Base-by-base conservation (phyloP, 805 yeast species). In the Metschnikowia anglica region DNA sequence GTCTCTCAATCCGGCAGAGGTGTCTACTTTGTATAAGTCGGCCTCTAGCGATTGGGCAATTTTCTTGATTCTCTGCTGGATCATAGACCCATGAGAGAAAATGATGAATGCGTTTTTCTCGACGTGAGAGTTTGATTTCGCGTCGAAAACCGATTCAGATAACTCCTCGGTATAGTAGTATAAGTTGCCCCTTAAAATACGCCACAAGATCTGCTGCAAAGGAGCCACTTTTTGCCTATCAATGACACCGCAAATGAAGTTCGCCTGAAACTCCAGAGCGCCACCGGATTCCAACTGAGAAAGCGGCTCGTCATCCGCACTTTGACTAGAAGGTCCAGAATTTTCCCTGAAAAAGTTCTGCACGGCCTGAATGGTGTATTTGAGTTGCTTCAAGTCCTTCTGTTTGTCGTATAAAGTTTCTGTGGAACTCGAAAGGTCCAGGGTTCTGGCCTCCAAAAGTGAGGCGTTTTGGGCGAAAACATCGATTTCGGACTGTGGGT, bases 31-130 rank as follows among this genome's bases (percentile, higher is more conserved):
- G 60, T 80, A 85, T 19, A 88, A 72, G 48, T 75, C 79, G 6
- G 96, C 96, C 56, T 89, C 96, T 53, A 93, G 74, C 1, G 98
- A 88, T 58, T 89, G 97, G 48, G 95, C 80, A 44, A 95, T 88
- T 60, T 82, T 85, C 58, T 76, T 79, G 37, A 90, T 86, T 61
- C 91, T 80, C 48, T 78, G 73, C 40, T 84, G 62, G 44, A 93
- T 74, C 48, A 84, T 66, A 27, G 78, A 70, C 58, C 99, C 99
- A 66, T 95, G 98, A 16, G 97, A 85, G 58, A 90, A 90, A 28
- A 91, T 82, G 47, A 95, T 80, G 58, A 93, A 90, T 35, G 88
- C 83, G 59, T 83, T 85, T 62, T 91, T 91, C 50, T 78, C 82
- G 9, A 84, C 78, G 39, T 65, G 68, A 23, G 73, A 72, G 37